Evolutionary conservation across 2,329 filamentous ascomycete genomes (phyloP).

Genomic region (Rhynchosporium secalis): DNA sequence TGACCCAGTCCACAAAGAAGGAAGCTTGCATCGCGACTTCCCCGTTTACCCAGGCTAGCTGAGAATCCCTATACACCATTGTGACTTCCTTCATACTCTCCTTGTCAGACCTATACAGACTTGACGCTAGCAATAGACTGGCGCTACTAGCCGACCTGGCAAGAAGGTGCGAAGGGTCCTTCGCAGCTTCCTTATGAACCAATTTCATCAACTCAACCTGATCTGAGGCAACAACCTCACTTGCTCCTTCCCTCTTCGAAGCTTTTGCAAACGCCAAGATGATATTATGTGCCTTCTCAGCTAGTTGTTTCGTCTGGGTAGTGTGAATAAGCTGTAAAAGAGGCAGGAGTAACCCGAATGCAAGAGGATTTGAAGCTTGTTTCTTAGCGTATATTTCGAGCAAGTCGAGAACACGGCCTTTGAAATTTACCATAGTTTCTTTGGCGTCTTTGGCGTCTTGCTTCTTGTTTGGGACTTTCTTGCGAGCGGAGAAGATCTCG

Average conservation of each 20-base stretch:
- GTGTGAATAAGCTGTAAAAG: constrained; percentile 73
- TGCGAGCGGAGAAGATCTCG: constrained; percentile 80
- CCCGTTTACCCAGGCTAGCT: constrained; percentile 58
- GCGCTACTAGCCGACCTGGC: constrained; percentile 73
- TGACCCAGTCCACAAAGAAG: constrained; percentile 73
- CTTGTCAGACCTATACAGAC: constrained; percentile 57
- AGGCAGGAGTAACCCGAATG: constrained; percentile 71
- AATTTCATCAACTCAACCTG: constrained; percentile 55
- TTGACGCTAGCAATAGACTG: constrained; percentile 65
- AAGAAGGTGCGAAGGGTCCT: constrained; percentile 67
- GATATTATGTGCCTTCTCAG: constrained; percentile 70
- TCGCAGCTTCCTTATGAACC: constrained; percentile 67
- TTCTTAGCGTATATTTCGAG: constrained; percentile 82
- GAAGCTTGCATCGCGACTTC: constrained; percentile 60
- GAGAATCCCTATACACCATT: constrained; percentile 63
- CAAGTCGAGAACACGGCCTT: constrained; percentile 87
- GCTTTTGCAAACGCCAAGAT: constrained; percentile 71
- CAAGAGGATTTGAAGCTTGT: constrained; percentile 66
- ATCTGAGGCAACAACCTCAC: constrained; percentile 45
- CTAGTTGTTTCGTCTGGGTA: constrained; percentile 74
- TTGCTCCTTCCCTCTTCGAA: constrained; percentile 49
- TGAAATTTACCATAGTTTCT: constrained; percentile 89
- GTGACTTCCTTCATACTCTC: constrained; percentile 56
- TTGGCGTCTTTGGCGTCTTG: constrained; percentile 86
- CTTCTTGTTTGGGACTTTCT: constrained; percentile 67